Conservation (phyloP, 805 yeast species). For the Cyberlindnera samutprakarnensis region DNA sequence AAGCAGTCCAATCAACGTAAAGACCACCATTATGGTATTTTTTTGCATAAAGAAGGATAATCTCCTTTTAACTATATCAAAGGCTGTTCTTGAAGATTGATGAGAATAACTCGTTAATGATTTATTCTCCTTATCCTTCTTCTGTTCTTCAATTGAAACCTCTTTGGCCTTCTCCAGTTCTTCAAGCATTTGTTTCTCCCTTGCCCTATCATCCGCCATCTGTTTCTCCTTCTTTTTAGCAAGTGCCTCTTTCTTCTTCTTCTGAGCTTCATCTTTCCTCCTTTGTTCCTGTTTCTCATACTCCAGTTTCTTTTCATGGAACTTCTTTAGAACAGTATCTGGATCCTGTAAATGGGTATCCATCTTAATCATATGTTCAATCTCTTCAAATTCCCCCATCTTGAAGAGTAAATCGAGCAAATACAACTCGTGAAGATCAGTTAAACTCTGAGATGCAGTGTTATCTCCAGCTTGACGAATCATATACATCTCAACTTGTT, state of each 20-base stretch:
- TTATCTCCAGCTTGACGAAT: slow-evolving; percentile 1
- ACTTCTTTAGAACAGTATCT: slow-evolving; percentile 8
- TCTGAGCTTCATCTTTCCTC: slow-evolving; percentile 6
- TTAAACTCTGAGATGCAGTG: slow-evolving; percentile 5
- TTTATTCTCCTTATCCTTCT: background rate
- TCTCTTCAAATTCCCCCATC: slow-evolving; percentile 15
- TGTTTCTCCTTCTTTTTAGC: slow-evolving; percentile 11
- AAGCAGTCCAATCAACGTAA: slow-evolving; percentile 12
- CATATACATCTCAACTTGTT: slow-evolving; percentile 16
- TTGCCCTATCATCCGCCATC: slow-evolving; percentile 5
- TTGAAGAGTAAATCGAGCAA: slow-evolving; percentile 15
- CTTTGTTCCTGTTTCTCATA: slow-evolving; percentile 9
- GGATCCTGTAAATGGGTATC: slow-evolving; percentile 13
- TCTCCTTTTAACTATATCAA: slow-evolving; percentile 13
- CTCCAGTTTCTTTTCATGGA: slow-evolving; percentile 6
- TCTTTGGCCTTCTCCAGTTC: slow-evolving; percentile 9
- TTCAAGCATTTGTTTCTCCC: slow-evolving; percentile 4
- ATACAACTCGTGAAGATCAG: slow-evolving; percentile 19
- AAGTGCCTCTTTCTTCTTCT: slow-evolving; percentile 7
- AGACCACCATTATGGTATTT: slow-evolving; percentile 5
- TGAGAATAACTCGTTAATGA: slow-evolving; percentile 1
- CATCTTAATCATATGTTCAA: slow-evolving; percentile 14
- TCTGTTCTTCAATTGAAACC: slow-evolving; percentile 4
- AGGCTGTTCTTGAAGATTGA: slow-evolving; percentile 2
- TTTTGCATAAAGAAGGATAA: slow-evolving; percentile 5